phyloP scores from a whole-genome alignment of 2,329 filamentous ascomycete genomes.

The Ophiostoma tasmaniense region DNA sequence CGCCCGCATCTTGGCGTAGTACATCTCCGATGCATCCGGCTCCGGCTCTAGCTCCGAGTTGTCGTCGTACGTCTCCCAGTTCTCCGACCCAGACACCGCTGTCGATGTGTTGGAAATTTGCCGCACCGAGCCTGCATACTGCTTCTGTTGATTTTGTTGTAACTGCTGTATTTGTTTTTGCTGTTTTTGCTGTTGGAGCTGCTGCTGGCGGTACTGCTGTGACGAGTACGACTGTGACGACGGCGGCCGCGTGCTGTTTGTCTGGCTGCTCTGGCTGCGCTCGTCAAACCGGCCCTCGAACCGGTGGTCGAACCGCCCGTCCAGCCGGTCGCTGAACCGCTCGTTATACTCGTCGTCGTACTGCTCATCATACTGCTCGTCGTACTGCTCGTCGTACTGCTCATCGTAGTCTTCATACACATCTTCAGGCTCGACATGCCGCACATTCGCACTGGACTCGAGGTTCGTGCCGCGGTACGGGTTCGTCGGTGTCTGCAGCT shows the following conservation, averaged over 20 bases:
- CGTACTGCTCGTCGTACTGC: conserved; percentile 10
- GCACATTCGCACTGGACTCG: conserved; percentile 44
- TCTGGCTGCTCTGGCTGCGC: conserved; percentile 12
- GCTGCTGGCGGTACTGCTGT: conserved; percentile 15
- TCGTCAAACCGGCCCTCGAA: conserved; percentile 13
- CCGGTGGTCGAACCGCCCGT: conserved; percentile 8
- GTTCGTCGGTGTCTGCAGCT: conserved; percentile 43
- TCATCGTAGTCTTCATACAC: conserved; percentile 57
- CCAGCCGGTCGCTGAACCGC: conserved; percentile 8
- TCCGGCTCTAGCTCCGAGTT: conserved; percentile 68
- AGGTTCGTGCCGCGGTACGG: conserved; percentile 42
- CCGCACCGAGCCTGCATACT: conserved; percentile 35
- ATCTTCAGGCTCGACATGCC: conserved; percentile 66
- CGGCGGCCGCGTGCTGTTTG: conserved; percentile 15
- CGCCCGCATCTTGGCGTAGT: conserved; percentile 69
- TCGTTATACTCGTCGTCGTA: conserved; percentile 14
- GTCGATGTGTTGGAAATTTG: conserved; percentile 74
- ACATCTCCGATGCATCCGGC: conserved; percentile 65
- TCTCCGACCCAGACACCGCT: conserved; percentile 74
- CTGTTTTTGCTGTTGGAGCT: conserved; percentile 14
- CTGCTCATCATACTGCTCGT: conserved; percentile 10
- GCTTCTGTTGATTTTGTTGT: neutral
- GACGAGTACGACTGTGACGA: conserved; percentile 17
- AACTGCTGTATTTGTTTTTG: conserved; percentile 6
- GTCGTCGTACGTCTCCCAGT: conserved; percentile 96